Percentiles rank a stretch among this genome's conserved stretches.
Conservation (phyloP, 2,329 filamentous ascomycete species). For the Aschersonia sp. region DNA sequence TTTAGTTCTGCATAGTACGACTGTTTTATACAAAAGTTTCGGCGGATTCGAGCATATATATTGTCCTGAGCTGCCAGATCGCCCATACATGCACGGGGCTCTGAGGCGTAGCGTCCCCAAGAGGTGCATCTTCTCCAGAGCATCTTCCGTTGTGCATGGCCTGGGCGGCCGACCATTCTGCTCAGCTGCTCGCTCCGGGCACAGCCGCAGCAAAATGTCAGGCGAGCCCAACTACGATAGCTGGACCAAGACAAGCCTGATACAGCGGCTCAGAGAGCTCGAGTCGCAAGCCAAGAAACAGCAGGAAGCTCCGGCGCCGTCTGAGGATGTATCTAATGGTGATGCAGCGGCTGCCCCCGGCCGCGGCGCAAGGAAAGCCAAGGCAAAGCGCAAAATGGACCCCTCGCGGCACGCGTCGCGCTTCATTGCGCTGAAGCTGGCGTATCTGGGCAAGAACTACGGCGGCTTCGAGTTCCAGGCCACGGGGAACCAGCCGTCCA, state of each 20-base stretch:
- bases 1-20: no score
- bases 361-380: constrained; percentile 18
- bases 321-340: not conserved
- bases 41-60: not conserved
- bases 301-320: constrained; percentile 12
- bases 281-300: constrained; percentile 49
- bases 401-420: constrained; percentile 69
- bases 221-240: constrained; percentile 36
- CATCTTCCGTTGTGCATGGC: not conserved
- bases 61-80: not conserved
- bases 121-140: not conserved
- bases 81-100: not conserved
- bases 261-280: constrained; percentile 51
- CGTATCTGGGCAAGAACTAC: constrained; percentile 82
- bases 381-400: constrained; percentile 48
- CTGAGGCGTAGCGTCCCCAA: not conserved
- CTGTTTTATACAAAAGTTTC: not conserved
- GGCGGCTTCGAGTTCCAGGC: constrained; percentile 84
- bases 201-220: constrained; percentile 12
- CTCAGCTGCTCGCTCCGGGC: not conserved
- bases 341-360: not conserved
- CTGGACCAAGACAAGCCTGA: constrained; percentile 55
- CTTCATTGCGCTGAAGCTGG: constrained; percentile 80
- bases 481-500: constrained; percentile 57
- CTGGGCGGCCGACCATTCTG: not conserved